A percentile compares a stretch with the other conserved stretches of the same genome.
Conservation (phyloP, 2,329 filamentous ascomycete species). For the Coniochaeta hoffmannii region DNA sequence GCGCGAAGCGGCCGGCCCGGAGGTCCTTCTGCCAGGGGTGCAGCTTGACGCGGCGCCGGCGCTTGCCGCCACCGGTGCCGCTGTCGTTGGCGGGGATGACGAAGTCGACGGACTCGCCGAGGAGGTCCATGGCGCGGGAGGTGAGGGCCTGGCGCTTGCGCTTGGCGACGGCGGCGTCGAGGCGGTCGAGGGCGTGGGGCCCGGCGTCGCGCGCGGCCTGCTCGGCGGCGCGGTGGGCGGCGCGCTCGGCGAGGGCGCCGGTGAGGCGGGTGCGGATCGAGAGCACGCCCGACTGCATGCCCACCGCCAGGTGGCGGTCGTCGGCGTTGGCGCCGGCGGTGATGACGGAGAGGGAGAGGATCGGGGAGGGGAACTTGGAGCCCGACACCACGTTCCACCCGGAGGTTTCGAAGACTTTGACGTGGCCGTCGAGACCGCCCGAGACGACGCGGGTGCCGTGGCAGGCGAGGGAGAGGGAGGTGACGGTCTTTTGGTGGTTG, state of each 20-base stretch:
- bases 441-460: constrained; percentile 75
- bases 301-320: constrained; percentile 90
- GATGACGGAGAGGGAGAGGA: constrained; percentile 77
- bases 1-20: constrained; percentile 67
- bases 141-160: constrained; percentile 51
- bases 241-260: constrained; percentile 70
- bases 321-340: constrained; percentile 58
- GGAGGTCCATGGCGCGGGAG: constrained; percentile 60
- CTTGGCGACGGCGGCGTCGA: constrained; percentile 63
- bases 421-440: constrained; percentile 86
- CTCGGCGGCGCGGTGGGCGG: constrained; percentile 66
- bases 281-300: constrained; percentile 89
- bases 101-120: constrained; percentile 80
- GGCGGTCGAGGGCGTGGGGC: constrained; percentile 67
- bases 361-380: constrained; percentile 85
- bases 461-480: constrained; percentile 74
- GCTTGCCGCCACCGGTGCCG: constrained; percentile 22
- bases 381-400: constrained; percentile 96
- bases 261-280: constrained; percentile 85
- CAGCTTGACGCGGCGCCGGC: constrained; percentile 54
- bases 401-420: constrained; percentile 93
- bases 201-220: constrained; percentile 70
- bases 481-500: constrained; percentile 98
- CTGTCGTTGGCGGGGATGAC: constrained; percentile 66
- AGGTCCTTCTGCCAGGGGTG: constrained; percentile 76